These are phyloP conservation scores for Dalechampia spathulata DNA, from an alignment of 441 rosid genomes.

Conservation along the genomic window DNA sequence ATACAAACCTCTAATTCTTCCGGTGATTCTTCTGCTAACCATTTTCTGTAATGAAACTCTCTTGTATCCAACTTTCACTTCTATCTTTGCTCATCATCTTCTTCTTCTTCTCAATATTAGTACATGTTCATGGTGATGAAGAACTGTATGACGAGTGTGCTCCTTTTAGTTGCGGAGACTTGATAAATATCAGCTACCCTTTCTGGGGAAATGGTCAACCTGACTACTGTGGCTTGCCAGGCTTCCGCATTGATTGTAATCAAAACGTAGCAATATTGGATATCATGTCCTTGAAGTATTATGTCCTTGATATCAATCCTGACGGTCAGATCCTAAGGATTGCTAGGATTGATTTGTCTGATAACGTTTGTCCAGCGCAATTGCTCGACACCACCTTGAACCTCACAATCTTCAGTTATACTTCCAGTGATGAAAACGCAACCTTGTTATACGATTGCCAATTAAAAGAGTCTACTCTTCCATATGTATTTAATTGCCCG, in stretches of 20 bases:
- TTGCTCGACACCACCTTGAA: constrained; percentile 11
- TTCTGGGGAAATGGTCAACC: constrained; percentile 17
- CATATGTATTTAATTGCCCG: constrained; percentile 1
- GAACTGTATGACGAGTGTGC: constrained; percentile 7
- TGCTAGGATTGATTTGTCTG: constrained; percentile 8
- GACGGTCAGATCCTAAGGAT: constrained; percentile 10
- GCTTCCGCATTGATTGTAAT: constrained; percentile 19
- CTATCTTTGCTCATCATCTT: not conserved
- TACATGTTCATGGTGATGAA: not conserved
- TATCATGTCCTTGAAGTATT: constrained; percentile 10
- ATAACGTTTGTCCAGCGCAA: constrained; percentile 7
- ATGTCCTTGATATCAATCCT: not conserved
- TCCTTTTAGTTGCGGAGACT: constrained; percentile 21
- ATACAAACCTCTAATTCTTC: too few relatives aligned
- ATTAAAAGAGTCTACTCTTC: not conserved
- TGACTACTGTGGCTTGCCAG: constrained; percentile 4
- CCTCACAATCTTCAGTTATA: constrained; percentile 6
- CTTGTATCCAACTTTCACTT: too few relatives aligned
- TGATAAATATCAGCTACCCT: constrained; percentile 17
- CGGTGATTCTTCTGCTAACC: not conserved
- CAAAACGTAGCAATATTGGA: not conserved
- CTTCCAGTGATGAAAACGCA: not conserved
- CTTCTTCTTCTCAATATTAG: not conserved
- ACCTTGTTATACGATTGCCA: constrained; percentile 22
- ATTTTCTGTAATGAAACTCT: not conserved